Evolutionary conservation across 176 grass and related monocot genomes (phyloP).

Genomic region (Stipa capillata): DNA sequence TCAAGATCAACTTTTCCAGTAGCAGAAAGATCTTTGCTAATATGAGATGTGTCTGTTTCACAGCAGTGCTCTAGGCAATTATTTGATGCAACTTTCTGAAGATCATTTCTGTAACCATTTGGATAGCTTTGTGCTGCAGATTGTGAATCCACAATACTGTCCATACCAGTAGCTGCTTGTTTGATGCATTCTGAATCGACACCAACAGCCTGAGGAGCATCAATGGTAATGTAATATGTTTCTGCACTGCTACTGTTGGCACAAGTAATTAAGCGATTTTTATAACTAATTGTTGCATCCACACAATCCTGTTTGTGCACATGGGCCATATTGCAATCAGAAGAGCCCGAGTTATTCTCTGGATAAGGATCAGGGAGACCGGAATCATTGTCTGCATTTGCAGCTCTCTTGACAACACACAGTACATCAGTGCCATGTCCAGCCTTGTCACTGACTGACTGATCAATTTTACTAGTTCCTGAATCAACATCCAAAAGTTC

Average conservation of each 20-base stretch:
- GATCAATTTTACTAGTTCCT: conserved; percentile 31
- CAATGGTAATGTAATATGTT: conserved; percentile 24
- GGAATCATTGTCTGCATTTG: conserved; percentile 5
- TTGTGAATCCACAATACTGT: conserved; percentile 19
- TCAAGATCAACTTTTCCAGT: conserved; percentile 39
- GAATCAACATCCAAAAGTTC: conserved; percentile 49
- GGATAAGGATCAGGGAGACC: neutral
- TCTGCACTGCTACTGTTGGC: conserved; percentile 30
- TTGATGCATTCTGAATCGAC: conserved; percentile 21
- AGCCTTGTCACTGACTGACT: conserved; percentile 6
- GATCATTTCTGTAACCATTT: conserved; percentile 13
- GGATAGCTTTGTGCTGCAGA: conserved; percentile 14
- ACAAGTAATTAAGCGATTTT: conserved; percentile 23
- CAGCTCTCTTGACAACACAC: neutral
- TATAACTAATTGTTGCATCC: conserved; percentile 6
- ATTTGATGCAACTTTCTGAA: conserved; percentile 26
- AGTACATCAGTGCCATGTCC: conserved; percentile 21
- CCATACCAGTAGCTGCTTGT: neutral
- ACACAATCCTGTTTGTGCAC: conserved; percentile 8
- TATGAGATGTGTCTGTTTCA: conserved; percentile 27
- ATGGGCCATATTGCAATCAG: neutral
- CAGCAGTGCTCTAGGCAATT: conserved; percentile 10
- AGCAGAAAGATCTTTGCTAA: conserved; percentile 19
- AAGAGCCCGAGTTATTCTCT: conserved; percentile 1
- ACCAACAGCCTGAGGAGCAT: neutral